Base-by-base conservation (phyloP, 306 rosid species). In the Sindora glabra region DNA sequence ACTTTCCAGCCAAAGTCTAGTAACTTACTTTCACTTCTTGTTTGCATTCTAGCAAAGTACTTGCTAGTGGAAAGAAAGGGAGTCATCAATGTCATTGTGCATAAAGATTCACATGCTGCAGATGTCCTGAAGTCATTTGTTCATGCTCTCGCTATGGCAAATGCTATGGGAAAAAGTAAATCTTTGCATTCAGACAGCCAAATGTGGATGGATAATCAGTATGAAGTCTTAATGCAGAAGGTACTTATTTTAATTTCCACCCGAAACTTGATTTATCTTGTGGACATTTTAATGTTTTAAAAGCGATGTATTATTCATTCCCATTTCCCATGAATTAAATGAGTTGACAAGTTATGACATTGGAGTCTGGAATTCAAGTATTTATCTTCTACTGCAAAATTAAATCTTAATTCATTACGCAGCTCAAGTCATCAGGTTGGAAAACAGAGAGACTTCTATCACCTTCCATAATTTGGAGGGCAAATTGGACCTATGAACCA, bases 401-500 rank as follows among this genome's bases (percentile, higher is more conserved):
- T 58, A 38, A 22, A 51, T n/a, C 32, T 38, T 7, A 45, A 15
- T 71, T 45, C 42, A 16, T 38, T 56, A 38, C 75, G 82, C 86
- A 87, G 97, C 79, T 87, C 67, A 85, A 79, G 84, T 59, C 67
- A 17, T 77, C 82, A 22, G 95, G 88, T 22, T 91, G 97, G 97
- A 91, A 88, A 79, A 77, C 92, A 22, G 97, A 85, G 55, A 89
- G 97, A 23, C 89, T 91, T 55, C 82, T 88, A 14, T 79, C 90
- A 1, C 83, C 87, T 42, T 69, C 79, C 29, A 74, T 88, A 57
- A 66, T 72, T 64, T 91, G 98, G 98, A 88, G 80, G 64, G 95
- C 96, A 40, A 78, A 83, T 65, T 91, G 97, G 97, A 76, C 62
- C 36, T 74, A 70, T 56, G 78, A 68, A 67, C 56, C 95, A 10